phyloP scores from a whole-genome alignment of 2,329 filamentous ascomycete species.

The Coniosporium tulheliwenetii region DNA sequence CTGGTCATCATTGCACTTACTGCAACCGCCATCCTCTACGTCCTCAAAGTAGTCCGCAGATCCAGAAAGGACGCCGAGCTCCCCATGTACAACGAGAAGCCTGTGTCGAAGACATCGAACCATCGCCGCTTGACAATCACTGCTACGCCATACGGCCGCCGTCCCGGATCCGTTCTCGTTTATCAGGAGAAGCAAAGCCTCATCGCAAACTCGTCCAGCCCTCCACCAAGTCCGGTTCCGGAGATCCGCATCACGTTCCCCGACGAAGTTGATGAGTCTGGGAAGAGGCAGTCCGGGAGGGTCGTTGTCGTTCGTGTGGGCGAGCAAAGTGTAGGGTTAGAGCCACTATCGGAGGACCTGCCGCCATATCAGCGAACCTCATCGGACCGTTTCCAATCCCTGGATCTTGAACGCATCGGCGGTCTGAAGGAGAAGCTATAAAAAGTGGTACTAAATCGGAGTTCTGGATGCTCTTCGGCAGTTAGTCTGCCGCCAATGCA shows the following conservation, averaged over 20 bases:
- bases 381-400: constrained; percentile 69
- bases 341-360: constrained; percentile 65
- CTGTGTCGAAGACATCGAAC: constrained; percentile 25
- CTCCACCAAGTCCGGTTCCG: constrained; percentile 66
- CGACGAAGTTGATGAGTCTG: constrained; percentile 74
- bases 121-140: constrained; percentile 43
- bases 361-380: constrained; percentile 80
- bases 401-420: constrained; percentile 89
- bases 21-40: constrained; percentile 51
- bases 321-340: constrained; percentile 75
- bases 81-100: constrained; percentile 54
- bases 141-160: constrained; percentile 17
- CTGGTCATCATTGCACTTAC: constrained; percentile 59
- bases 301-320: constrained; percentile 87
- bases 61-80: constrained; percentile 34
- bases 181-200: constrained; percentile 69
- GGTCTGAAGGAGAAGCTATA: constrained; percentile 70
- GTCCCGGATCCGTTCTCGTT: constrained; percentile 56
- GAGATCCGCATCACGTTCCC: constrained; percentile 98
- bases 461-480: too few species aligned
- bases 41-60: constrained; percentile 53
- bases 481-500: too few species aligned
- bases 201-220: constrained; percentile 57
- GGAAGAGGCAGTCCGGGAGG: constrained; percentile 67
- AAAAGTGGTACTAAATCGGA: too few species aligned